Evolutionary conservation across 306 rosid genomes (phyloP), one percentile per base, ranked within the genome.

Genomic region (Prunus kanzakura): DNA sequence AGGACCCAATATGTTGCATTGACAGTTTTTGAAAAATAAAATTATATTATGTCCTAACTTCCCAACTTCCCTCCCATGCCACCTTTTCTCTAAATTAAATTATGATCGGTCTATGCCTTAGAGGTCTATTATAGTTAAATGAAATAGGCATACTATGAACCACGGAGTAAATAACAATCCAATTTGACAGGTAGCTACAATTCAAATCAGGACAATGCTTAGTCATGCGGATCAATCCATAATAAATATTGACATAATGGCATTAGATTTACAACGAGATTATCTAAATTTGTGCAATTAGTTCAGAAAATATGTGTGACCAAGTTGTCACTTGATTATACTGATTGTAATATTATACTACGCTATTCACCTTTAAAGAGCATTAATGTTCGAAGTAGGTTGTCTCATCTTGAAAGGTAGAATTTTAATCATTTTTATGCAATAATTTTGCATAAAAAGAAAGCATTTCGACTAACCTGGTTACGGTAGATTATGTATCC

Each of bases 401-500:
- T 38, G 43, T 1, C 9, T 38, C 9, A 38, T 38, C 2, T 38
- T 38, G 43, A 38, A 38, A 38, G 43, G 43, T 38, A 38, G 43
- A 38, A 1, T 38, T 38, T 38, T 38, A 6, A 38, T 38, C 43
- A 38, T 38, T 38, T 38, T 38, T 7, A 38, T 6, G 9, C 9
- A 71, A 32, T 71, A 71, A n/a, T 58, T 54, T 19, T 60, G 16
- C 19, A 29, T 12, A 61, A 19, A 14, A 2, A 55, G 32, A 14
- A 58, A 16, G 49, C 27, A 46, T 46, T 46, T 64, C n/a, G 11
- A 55, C 90, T 56, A 35, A 91, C 98, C 96, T 93, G 98, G 81
- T 91, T 91, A 20, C 87, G 88, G 77, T 29, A 93, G 82, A 93
- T 52, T 70, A 93, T 80, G 86, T 88, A 90, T 61, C 88, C 95